Base-by-base conservation (phyloP, 805 yeast species). In the Zygotorulaspora chibaensis region DNA sequence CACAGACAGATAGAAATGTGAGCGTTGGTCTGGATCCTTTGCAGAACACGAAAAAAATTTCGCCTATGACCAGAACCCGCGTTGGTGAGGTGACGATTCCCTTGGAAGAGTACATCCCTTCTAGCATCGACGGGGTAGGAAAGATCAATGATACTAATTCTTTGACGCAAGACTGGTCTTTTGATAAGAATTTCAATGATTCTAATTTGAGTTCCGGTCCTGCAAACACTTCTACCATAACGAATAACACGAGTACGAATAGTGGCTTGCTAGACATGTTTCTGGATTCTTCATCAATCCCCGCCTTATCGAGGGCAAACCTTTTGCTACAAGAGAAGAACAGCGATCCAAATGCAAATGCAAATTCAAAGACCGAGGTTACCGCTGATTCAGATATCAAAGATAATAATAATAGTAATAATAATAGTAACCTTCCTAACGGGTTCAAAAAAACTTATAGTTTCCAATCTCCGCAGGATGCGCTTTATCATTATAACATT, bases 241-340 rank as follows among this genome's bases (percentile, higher is more conserved):
- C 29, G 20, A 40, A 17, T 11, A 42, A 30, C 38, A 16, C 26
- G n/a, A 18, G 30, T 23, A 20, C 25, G 9, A 44, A 28, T 18
- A 66, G 60, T 45, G 77, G 77, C 1, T 56, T 71, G 15, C 48
- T 73, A 37, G 77, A 73, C 49, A 58, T 70, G 45, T 69, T 72
- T 38, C 50, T 66, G 13, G 63, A 63, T 42, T 52, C 64, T 1
- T 54, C 66, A 5, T 50, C 60, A 6, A 50, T 55, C 11, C 52
- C 59, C 9, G 51, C 57, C 3, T 42, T 56, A 35, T 52, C 61
- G 12, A 55, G 50, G 35, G 54, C 57, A 13, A 45, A 51, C 28
- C 35, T 42, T 40, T 42, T 53, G 27, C 35, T 51, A 47, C 54
- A 54, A 38, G 56, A 58, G 18, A 56, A 44, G 17, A 42, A 45